Conservation (phyloP, 768 basidiomycete genomes). For the Gloeostereum incarnatum region DNA sequence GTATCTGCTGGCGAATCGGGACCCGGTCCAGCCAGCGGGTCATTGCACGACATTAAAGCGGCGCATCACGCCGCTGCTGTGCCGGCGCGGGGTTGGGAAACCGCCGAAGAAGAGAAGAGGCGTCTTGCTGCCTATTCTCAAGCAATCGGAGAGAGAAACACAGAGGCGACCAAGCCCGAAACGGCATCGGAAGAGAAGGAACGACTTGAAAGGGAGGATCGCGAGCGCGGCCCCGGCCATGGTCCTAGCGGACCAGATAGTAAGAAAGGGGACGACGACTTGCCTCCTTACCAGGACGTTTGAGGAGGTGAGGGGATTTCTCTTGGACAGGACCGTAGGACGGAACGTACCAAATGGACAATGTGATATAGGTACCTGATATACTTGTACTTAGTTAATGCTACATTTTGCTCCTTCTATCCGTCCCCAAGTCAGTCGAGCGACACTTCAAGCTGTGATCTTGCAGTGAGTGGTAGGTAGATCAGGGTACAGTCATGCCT, state of each 20-base stretch:
- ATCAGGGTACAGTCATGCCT: too few species aligned
- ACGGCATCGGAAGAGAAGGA: constrained; percentile 59
- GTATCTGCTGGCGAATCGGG: constrained; percentile 49
- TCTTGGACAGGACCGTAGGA: too few species aligned
- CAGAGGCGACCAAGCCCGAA: constrained; percentile 21
- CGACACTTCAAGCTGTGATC: too few species aligned
- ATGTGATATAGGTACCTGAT: too few species aligned
- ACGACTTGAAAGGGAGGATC: constrained; percentile 55
- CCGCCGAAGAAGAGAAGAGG: constrained; percentile 59
- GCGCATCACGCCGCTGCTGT: constrained; percentile 26
- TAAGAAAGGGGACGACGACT: constrained; percentile 25
- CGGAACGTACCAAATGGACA: too few species aligned
- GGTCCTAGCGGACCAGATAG: constrained; percentile 13
- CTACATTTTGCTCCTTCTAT: too few species aligned
- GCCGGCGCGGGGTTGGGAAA: constrained; percentile 30
- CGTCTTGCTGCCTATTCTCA: constrained; percentile 35
- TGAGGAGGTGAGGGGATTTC: too few species aligned
- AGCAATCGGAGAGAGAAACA: constrained; percentile 11
- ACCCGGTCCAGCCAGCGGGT: constrained; percentile 60
- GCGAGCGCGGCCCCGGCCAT: constrained; percentile 37
- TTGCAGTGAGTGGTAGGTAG: too few species aligned
- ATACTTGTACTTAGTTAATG: too few species aligned
- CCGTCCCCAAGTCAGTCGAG: too few species aligned
- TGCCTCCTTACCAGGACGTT: constrained; percentile 26
- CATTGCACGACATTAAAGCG: constrained; percentile 40